Evolutionary conservation across 164 flowering plant genomes (phyloP).

Genomic region (Buxus sempervirens): DNA sequence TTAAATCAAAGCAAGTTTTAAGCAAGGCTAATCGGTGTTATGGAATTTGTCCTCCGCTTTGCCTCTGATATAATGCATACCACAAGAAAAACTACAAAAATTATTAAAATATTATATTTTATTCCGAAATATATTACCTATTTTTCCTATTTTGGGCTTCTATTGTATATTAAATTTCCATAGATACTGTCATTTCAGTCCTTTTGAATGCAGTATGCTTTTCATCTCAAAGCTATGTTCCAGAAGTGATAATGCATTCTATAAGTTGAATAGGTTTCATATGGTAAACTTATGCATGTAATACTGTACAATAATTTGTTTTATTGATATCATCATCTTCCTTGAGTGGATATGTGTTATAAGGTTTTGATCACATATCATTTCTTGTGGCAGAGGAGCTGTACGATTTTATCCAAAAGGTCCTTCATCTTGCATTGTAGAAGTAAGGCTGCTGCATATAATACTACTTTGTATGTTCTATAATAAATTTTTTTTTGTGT

Average conservation of each 20-base stretch:
- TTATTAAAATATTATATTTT: no score
- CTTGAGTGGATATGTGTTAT: neutral
- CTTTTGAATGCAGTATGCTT: neutral
- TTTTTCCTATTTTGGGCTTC: no score
- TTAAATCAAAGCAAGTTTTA: no score
- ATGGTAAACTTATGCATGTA: no score
- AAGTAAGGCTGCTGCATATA: conserved; percentile 41
- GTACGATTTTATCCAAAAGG: conserved; percentile 93
- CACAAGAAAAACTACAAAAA: no score
- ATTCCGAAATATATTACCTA: no score
- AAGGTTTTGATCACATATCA: conserved; percentile 11
- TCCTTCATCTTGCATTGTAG: conserved; percentile 70
- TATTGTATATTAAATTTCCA: neutral
- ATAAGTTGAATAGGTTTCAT: neutral
- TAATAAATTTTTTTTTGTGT: neutral
- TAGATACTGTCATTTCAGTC: neutral
- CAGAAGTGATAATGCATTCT: neutral
- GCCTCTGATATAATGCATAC: no score
- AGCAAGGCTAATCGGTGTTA: no score
- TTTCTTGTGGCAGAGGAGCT: conserved; percentile 71
- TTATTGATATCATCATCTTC: neutral
- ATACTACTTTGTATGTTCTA: neutral
- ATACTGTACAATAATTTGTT: neutral
- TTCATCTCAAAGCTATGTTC: no score
- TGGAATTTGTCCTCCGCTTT: no score